A percentile compares a stretch with the other conserved stretches of the same genome.
These are phyloP conservation scores for Pontederia crassipes DNA, from an alignment of 176 grass and related monocot species.

Conservation along the genomic window DNA sequence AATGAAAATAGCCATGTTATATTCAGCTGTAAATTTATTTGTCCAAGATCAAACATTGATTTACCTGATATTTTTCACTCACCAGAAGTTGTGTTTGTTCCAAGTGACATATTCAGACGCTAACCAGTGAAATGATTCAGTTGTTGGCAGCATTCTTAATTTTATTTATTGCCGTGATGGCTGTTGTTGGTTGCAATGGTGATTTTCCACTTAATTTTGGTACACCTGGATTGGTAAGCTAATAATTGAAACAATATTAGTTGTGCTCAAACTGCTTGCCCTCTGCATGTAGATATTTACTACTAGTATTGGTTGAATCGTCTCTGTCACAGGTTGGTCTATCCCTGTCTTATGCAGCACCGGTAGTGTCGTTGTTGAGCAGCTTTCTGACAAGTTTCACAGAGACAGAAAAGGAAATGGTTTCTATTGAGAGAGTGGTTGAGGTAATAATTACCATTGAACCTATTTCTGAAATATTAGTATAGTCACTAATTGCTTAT, in stretches of 20 bases:
- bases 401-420: slow-evolving; percentile 97
- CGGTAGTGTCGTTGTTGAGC: slow-evolving; percentile 83
- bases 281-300: background rate
- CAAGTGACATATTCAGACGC: background rate
- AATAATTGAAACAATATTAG: background rate
- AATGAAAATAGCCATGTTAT: background rate
- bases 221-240: slow-evolving; percentile 77
- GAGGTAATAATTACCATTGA: slow-evolving; percentile 37
- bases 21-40: background rate
- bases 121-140: slow-evolving; percentile 41
- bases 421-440: slow-evolving; percentile 77
- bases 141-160: slow-evolving; percentile 83
- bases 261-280: too few species aligned
- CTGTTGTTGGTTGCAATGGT: slow-evolving; percentile 37
- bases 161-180: slow-evolving; percentile 80
- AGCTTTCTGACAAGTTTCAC: slow-evolving; percentile 86
- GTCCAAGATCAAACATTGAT: background rate
- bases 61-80: background rate
- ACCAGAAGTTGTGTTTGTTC: slow-evolving; percentile 9
- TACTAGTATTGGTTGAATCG: background rate
- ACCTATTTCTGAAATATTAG: too few species aligned
- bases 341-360: slow-evolving; percentile 80
- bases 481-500: background rate
- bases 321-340: slow-evolving; percentile 55
- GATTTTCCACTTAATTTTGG: slow-evolving; percentile 48